These are phyloP conservation scores for Alnus glutinosa DNA, from an alignment of 306 rosid genomes.

Conservation along the genomic window DNA sequence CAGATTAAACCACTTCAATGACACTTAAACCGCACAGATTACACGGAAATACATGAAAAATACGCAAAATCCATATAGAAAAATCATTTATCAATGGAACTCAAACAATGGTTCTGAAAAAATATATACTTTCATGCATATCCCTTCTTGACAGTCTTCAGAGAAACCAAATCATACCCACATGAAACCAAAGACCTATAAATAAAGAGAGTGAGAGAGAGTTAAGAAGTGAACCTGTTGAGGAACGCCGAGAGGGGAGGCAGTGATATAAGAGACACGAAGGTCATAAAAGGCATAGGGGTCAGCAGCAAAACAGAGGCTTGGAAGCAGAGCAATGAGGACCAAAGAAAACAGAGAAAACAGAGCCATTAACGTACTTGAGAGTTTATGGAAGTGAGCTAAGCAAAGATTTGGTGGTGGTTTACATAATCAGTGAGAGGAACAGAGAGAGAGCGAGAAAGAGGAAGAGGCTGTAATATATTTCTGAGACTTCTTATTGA, in stretches of 20 bases:
- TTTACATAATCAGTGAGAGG: background rate
- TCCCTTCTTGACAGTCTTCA: background rate
- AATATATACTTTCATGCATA: background rate
- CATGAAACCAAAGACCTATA: background rate
- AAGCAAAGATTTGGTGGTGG: background rate
- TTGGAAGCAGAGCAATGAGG: conserved; percentile 42
- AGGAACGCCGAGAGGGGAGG: conserved; percentile 76
- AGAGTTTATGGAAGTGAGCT: background rate
- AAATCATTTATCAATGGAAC: background rate
- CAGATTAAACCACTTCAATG: conserved; percentile 4
- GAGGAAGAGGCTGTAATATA: background rate
- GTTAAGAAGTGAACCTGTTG: conserved; percentile 56
- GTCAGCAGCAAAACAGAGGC: conserved; percentile 57
- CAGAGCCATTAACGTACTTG: conserved; percentile 38
- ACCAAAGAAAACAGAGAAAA: conserved; percentile 41
- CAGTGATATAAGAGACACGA: conserved; percentile 62
- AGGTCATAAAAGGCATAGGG: conserved; percentile 55
- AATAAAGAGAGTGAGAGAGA: background rate
- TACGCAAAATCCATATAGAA: background rate
- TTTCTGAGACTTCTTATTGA: background rate
- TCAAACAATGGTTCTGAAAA: too few relatives aligned
- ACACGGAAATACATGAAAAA: background rate
- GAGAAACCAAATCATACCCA: conserved; percentile 6
- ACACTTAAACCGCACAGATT: background rate
- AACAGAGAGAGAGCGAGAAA: background rate